Conservation (phyloP, 768 basidiomycete genomes). For the Termitomyces sp. region DNA sequence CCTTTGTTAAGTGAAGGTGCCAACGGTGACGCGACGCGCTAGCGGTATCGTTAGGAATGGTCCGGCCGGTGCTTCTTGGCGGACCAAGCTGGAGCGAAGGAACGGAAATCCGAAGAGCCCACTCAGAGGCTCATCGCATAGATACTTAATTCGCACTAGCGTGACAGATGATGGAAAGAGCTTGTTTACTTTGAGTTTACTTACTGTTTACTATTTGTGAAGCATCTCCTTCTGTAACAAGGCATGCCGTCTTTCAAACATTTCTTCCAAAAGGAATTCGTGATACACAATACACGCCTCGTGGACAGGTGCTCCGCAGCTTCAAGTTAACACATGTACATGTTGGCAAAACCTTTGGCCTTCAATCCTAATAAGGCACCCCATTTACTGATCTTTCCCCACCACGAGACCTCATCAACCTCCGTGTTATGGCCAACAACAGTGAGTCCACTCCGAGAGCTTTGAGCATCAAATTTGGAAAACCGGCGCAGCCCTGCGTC, state of each 20-base stretch:
- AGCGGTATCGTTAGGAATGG: conserved; percentile 8
- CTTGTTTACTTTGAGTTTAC: conserved; percentile 12
- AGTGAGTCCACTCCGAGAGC: neutral
- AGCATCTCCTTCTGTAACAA: neutral
- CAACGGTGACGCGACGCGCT: conserved; percentile 4
- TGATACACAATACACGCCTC: neutral
- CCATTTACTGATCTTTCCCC: conserved; percentile 16
- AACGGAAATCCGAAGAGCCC: conserved; percentile 20
- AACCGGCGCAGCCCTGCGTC: conserved; percentile 17
- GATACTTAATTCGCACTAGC: neutral
- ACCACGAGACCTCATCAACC: conserved; percentile 10
- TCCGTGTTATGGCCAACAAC: neutral
- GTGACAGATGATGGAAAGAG: conserved; percentile 12
- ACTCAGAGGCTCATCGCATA: conserved; percentile 30
- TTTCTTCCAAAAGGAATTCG: neutral
- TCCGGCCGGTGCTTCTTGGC: conserved; percentile 11
- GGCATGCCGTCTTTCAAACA: neutral
- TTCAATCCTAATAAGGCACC: conserved; percentile 14
- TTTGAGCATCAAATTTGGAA: conserved; percentile 6
- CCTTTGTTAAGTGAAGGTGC: conserved; percentile 8
- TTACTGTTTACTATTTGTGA: neutral
- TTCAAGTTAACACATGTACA: conserved; percentile 10
- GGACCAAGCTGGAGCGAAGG: conserved; percentile 9
- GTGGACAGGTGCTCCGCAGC: neutral
- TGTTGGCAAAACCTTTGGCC: conserved; percentile 14